Evolutionary conservation across 164 flowering plant species (phyloP), one percentile per base, ranked within the genome.

Genomic region (Santalum album): DNA sequence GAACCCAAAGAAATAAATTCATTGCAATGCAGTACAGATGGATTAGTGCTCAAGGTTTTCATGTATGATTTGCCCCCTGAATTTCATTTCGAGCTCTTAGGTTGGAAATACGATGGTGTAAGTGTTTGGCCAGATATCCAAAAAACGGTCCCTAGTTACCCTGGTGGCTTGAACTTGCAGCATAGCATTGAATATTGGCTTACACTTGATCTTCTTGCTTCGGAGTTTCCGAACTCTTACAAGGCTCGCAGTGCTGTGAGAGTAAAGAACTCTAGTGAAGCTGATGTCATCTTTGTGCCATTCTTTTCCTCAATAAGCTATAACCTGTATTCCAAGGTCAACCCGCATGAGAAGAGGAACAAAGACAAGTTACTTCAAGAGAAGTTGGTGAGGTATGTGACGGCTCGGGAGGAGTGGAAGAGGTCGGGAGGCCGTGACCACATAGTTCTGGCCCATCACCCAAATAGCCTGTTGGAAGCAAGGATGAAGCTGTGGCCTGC

Each of bases 121-220:
- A 69, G 65, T 61, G 77, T 87, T 40, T 89, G 96, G 98, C 98
- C 98, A 16, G 85, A 89, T 68, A 51, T 86, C 45, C 66, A 67
- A 42, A 58, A 55, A 12, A 58, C 67, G 14, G 25, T 89, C 18
- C 95, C 96, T 3, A 47, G 15, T 1, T 83, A 89, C 55, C 96
- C 97, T 10, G 99, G 99, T 65, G 99, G 95, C 11, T 64, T 92
- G 62, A 92, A 87, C 57, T 66, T 87, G 74, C 99, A 92, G 60
- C 97, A 92, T 34, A 92, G 97, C 58, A 81, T 83, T 44, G 99
- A 84, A 46, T 92, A 84, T 65, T 92, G 99, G 99, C 86, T 92
- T 17, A 83, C 96, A 19, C 55, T 92, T 36, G 99, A 89, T 68
- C 82, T 89, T 14, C 77, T 92, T 20, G 66, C 74, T 57, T 87